phyloP scores from a whole-genome alignment of 2,329 filamentous ascomycete genomes.

The Stemphylium beticola region DNA sequence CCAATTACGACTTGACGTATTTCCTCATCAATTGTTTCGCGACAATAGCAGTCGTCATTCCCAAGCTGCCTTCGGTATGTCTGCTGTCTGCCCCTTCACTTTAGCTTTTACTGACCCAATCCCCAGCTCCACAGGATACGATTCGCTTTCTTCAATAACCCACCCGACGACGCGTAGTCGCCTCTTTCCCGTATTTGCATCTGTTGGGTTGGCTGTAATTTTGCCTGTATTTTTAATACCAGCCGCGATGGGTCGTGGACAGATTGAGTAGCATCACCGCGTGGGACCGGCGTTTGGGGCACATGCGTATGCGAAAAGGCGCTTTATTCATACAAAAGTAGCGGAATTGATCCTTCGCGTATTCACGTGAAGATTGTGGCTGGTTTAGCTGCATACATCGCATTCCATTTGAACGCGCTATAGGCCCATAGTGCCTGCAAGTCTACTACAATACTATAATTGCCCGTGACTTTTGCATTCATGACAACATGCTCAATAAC shows the following conservation, averaged over 20 bases:
- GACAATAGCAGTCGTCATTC: slow-evolving; percentile 89
- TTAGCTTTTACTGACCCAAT: slow-evolving; percentile 10
- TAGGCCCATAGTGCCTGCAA: neutral
- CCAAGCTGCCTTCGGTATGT: slow-evolving; percentile 93
- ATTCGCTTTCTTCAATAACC: slow-evolving; percentile 47
- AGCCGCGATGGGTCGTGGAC: slow-evolving; percentile 26
- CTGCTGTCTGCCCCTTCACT: neutral
- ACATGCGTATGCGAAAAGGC: slow-evolving; percentile 14
- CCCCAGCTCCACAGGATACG: slow-evolving; percentile 49
- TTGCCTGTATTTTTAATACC: slow-evolving; percentile 46
- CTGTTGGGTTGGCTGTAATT: slow-evolving; percentile 34
- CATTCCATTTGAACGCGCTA: neutral
- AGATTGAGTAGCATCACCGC: slow-evolving; percentile 40
- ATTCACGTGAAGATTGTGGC: slow-evolving; percentile 14
- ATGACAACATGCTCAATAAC: neutral
- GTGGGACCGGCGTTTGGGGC: slow-evolving; percentile 35
- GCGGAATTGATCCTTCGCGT: slow-evolving; percentile 14
- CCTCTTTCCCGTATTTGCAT: slow-evolving; percentile 23
- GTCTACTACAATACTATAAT: neutral
- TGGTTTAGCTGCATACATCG: slow-evolving; percentile 9
- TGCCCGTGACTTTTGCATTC: neutral
- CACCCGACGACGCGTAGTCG: slow-evolving; percentile 45
- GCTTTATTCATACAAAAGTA: slow-evolving; percentile 25
- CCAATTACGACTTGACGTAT: slow-evolving; percentile 95
- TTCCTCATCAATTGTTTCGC: slow-evolving; percentile 98